Evolutionary conservation across 805 yeast genomes (phyloP).

Genomic region (Isabelozyma rhagii): DNA sequence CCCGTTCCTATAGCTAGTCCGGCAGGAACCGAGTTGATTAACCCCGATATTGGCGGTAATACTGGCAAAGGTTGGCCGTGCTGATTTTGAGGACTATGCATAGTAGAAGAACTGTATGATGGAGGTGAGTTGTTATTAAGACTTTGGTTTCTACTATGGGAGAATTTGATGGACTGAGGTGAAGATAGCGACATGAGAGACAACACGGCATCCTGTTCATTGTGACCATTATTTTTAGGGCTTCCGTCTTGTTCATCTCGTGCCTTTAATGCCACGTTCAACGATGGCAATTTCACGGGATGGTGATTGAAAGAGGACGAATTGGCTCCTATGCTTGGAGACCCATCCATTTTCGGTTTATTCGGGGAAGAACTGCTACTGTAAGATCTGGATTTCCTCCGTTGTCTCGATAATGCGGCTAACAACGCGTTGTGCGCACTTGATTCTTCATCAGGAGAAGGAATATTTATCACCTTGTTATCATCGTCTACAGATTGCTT

Average conservation of each 20-base stretch:
- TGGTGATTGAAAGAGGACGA: neutral
- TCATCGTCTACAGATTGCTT: conserved; percentile 8
- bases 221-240: conserved; percentile 11
- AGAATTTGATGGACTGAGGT: conserved; percentile 36
- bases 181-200: conserved; percentile 56
- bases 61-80: conserved; percentile 7
- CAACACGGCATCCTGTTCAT: conserved; percentile 54
- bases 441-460: conserved; percentile 37
- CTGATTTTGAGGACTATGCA: conserved; percentile 6
- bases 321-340: conserved; percentile 1
- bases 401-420: conserved; percentile 36
- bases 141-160: conserved; percentile 28
- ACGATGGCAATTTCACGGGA: conserved; percentile 22
- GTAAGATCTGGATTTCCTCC: conserved; percentile 18
- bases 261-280: conserved; percentile 20
- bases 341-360: neutral
- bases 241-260: neutral
- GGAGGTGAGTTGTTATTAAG: conserved; percentile 27
- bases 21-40: conserved; percentile 8
- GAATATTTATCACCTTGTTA: conserved; percentile 10
- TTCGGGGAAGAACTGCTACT: conserved; percentile 10
- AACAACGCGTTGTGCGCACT: conserved; percentile 45
- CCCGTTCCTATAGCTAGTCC: conserved; percentile 5
- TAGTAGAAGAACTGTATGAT: conserved; percentile 18
- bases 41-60: conserved; percentile 30